These are phyloP conservation scores for Nannizziopsis arthrosporioides DNA, from an alignment of 2,329 filamentous ascomycete species.

Conservation along the genomic window DNA sequence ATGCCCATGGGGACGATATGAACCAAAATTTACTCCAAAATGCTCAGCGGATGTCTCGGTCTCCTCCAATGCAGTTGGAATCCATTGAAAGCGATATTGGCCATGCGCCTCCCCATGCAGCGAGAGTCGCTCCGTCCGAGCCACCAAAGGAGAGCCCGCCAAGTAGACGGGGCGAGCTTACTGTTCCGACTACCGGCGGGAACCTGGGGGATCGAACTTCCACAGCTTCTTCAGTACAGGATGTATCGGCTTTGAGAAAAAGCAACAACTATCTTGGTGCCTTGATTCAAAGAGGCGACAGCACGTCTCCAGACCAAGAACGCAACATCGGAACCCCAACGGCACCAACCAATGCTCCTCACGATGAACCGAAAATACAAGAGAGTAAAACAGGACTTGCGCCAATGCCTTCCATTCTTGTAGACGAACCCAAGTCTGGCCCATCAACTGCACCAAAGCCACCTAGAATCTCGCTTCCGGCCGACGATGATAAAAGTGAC, in stretches of 20 bases:
- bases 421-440: not conserved
- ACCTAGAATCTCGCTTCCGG: constrained; percentile 31
- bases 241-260: constrained; percentile 23
- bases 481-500: constrained; percentile 42
- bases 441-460: constrained; percentile 16
- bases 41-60: constrained; percentile 47
- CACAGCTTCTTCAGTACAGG: constrained; percentile 16
- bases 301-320: not conserved
- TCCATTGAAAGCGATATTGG: constrained; percentile 4
- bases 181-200: not conserved
- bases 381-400: not conserved
- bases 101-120: not conserved
- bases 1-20: constrained; percentile 34
- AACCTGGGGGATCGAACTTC: not conserved
- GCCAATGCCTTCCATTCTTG: not conserved
- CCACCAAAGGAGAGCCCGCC: not conserved
- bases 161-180: not conserved
- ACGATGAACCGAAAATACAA: constrained; percentile 7
- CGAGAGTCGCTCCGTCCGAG: not conserved
- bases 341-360: constrained; percentile 15
- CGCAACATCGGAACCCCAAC: constrained; percentile 6
- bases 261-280: constrained; percentile 31
- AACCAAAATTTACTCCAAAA: constrained; percentile 45
- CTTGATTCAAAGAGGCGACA: constrained; percentile 27
- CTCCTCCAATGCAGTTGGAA: constrained; percentile 29